These are phyloP conservation scores for Fonsecaea pedrosoi DNA, from an alignment of 2,329 filamentous ascomycete species.

Conservation along the genomic window DNA sequence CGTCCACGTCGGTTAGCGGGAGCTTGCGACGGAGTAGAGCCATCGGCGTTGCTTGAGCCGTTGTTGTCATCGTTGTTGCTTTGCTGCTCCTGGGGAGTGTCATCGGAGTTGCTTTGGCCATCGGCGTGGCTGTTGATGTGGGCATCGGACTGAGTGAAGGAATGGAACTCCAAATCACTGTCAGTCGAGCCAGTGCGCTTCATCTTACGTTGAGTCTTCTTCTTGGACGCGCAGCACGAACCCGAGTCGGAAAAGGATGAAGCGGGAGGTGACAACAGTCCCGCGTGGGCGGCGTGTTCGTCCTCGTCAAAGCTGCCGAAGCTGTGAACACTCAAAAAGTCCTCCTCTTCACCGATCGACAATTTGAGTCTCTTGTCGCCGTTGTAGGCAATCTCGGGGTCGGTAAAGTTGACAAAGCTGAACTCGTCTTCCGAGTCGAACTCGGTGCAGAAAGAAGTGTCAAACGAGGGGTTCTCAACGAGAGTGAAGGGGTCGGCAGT, in stretches of 20 bases:
- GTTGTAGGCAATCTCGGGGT: constrained; percentile 64
- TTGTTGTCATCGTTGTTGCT: constrained; percentile 55
- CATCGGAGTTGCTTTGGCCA: constrained; percentile 48
- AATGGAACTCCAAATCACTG: constrained; percentile 43
- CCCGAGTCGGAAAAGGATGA: constrained; percentile 62
- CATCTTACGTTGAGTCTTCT: constrained; percentile 52
- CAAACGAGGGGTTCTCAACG: constrained; percentile 67
- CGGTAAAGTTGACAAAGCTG: constrained; percentile 73
- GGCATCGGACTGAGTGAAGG: constrained; percentile 43
- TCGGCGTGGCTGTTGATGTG: constrained; percentile 53
- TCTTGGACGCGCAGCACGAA: constrained; percentile 48
- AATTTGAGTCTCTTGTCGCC: constrained; percentile 75
- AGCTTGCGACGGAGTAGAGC: constrained; percentile 37
- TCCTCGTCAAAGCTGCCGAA: constrained; percentile 77
- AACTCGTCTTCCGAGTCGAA: constrained; percentile 92
- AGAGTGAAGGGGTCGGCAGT: constrained; percentile 39
- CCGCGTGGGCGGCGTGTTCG: constrained; percentile 65
- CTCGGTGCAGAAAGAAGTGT: constrained; percentile 75
- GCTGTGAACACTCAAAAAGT: constrained; percentile 76
- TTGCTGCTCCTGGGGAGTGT: constrained; percentile 52
- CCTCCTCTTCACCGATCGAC: constrained; percentile 70
- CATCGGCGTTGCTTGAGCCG: constrained; percentile 42
- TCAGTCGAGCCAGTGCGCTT: constrained; percentile 42
- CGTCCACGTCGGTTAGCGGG: constrained; percentile 89
- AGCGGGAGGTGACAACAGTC: constrained; percentile 68